These are phyloP conservation scores for Zygosaccharomyces pseudorouxii DNA, from an alignment of 805 yeast genomes.

Conservation along the genomic window DNA sequence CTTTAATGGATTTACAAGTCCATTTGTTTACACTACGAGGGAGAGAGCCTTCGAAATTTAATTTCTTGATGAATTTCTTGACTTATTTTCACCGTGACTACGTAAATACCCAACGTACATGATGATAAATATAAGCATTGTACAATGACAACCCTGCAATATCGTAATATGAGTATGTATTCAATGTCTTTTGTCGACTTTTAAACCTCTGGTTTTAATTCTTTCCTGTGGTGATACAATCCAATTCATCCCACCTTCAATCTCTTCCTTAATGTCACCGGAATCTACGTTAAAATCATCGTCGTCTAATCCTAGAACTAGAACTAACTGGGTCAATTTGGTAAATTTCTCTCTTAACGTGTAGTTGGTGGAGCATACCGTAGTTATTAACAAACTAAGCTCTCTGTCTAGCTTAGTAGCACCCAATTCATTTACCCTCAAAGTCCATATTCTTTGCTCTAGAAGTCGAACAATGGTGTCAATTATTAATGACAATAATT, in stretches of 20 bases:
- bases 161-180: neutral
- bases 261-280: constrained; percentile 39
- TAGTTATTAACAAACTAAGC: constrained; percentile 64
- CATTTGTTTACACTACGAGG: constrained; percentile 16
- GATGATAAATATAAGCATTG: neutral
- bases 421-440: constrained; percentile 77
- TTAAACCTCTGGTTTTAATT: constrained; percentile 51
- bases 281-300: constrained; percentile 40
- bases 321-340: constrained; percentile 76
- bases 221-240: constrained; percentile 74
- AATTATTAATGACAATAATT: constrained; percentile 47
- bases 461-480: constrained; percentile 50
- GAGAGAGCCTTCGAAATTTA: constrained; percentile 9
- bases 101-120: constrained; percentile 4
- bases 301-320: constrained; percentile 78
- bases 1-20: constrained; percentile 2
- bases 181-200: constrained; percentile 39
- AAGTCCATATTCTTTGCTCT: constrained; percentile 63
- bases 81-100: constrained; percentile 1
- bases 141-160: neutral
- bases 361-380: constrained; percentile 68
- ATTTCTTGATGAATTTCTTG: constrained; percentile 6
- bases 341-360: constrained; percentile 72
- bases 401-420: constrained; percentile 81
- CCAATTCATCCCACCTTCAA: constrained; percentile 52